Conservation (phyloP, 176 grass and related monocot species). For the Rhynchospora pubera region DNA sequence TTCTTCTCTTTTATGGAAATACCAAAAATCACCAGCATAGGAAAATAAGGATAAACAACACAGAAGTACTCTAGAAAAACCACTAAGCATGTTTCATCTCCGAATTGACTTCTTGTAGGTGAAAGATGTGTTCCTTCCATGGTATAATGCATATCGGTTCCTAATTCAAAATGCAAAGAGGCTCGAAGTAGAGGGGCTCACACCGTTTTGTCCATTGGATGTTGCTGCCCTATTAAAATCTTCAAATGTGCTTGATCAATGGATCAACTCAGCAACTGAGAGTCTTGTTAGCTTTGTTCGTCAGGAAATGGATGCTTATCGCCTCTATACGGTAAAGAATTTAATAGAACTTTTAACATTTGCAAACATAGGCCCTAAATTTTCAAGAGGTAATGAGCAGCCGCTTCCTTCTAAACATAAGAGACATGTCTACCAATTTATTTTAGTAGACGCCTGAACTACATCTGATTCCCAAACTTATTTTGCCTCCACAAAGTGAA, state of each 20-base stretch:
- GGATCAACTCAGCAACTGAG: conserved; percentile 96
- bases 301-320: conserved; percentile 97
- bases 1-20: conserved; percentile 9
- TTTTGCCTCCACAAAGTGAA: neutral
- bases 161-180: conserved; percentile 98
- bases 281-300: conserved; percentile 91
- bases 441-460: neutral
- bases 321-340: conserved; percentile 69
- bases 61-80: neutral
- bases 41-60: neutral
- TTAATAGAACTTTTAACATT: neutral
- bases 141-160: conserved; percentile 99
- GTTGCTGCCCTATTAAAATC: conserved; percentile 53
- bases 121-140: conserved; percentile 99
- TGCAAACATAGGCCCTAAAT: neutral
- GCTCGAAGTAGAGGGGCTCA: conserved; percentile 74
- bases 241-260: conserved; percentile 93
- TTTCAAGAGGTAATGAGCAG: neutral
- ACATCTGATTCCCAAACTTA: neutral
- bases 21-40: neutral
- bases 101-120: conserved; percentile 43
- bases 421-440: conserved; percentile 21
- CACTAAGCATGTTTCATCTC: conserved; percentile 8
- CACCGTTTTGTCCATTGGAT: conserved; percentile 64
- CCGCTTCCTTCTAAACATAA: neutral